Evolutionary conservation across 1,139 yeast species (phyloP), one percentile per base, ranked within the genome.

Genomic region (Suhomyces chickasaworum): DNA sequence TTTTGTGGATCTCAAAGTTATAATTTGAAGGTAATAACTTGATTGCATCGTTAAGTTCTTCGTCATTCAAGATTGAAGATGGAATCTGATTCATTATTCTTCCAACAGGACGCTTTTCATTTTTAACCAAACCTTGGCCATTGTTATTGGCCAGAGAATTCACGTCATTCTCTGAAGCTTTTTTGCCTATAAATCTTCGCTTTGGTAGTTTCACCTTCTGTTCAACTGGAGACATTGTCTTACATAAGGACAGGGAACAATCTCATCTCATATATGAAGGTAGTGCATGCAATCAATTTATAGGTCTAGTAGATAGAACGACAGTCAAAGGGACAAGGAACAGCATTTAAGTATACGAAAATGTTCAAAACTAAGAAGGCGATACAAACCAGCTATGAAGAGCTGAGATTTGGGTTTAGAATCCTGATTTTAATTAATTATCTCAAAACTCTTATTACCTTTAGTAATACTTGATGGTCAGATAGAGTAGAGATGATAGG

Each of bases 1-100:
- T 90, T 63, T 93, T 93, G 66, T 90, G 98, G 48, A 93, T 85
- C 65, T 93, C 99, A 66, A 93, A 93, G 66, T 91, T 91, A 66
- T 93, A 93, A 65, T 93, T 93, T 1, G 88, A 78, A 1, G 99
- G 99, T 10, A 93, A 71, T 9, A 91, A 71, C 52, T 79, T 78
- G 18, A 90, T 83, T 1, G 97, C 96, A 41, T 83, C 85, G 55
- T 89, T 89, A 20, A 93, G 73, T 32, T 88, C 96, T 47, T 77
- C 71, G 64, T 93, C 93, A 29, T 89, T 71, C 23, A 90, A 64
- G 22, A 93, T 90, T 9, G 89, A 97, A 7, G 79, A 81, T 1
- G 99, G 99, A n/a, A 95, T 87, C 62, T 89, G 97, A 58, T 89
- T 88, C 67, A 88, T 72, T 4, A 89, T 82, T 53, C 96, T 68